Base-by-base conservation (phyloP, 163 green algal species). In the Smithsoniella earleae region DNA sequence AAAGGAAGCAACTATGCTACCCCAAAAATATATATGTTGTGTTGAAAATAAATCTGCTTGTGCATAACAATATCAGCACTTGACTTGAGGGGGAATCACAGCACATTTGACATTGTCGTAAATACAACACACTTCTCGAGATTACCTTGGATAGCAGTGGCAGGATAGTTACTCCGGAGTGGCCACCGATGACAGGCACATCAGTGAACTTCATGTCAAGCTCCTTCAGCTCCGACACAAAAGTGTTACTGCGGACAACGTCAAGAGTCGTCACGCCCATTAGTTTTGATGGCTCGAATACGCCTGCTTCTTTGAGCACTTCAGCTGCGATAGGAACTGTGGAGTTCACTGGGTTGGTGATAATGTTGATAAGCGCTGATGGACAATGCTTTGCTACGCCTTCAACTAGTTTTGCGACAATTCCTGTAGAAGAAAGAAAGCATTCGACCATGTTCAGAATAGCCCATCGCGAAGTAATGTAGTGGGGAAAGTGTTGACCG, bases 271-370 rank as follows among this genome's bases (percentile, higher is more conserved):
- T 94, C 5, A 96, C 91, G 46, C 95, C 95, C 63, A 98, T 88
- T 6, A 97, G 74, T 77, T 89, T 89, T 62, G 86, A 86, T 22
- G 80, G 78, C 83, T 99, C 87, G 76, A 96, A 99, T 18, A 90
- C 85, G 30, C 91, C 91, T 16, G 84, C 79, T 36, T 80, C 79
- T 83, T 97, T 98, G 45, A 97, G 82, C 16, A 93, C 79, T 83
- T 99, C 93, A 5, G 87, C 87, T 3, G 89, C 88, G 76, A 99
- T 99, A 31, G 95, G 93, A 34, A 99, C 93, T 2, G 95, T 99
- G 33, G 91, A 97, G 87, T 99, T 99, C 40, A 99, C 95, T 1
- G 95, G 95, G 89, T 99, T 99, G 83, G 86, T 93, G 82, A 99
- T 99, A 81, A 99, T 96, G 80, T 90, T 89, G 4, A 99, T 62